Percentiles rank a stretch among this genome's conserved stretches.
Evolutionary conservation across 345 rosid genomes (phyloP).

Genomic region (Hibiscus tridactylites): DNA sequence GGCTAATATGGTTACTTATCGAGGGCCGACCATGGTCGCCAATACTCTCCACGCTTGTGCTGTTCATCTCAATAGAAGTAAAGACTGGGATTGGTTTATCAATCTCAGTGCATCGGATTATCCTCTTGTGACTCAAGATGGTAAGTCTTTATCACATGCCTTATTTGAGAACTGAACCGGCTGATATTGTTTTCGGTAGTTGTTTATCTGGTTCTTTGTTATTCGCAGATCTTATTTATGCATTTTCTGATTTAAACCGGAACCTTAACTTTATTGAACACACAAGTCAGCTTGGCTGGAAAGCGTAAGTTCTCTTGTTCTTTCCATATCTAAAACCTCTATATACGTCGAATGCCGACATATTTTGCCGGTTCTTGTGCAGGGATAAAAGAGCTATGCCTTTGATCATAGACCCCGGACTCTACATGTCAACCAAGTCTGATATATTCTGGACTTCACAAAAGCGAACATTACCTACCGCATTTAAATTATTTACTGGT

Average conservation of each 20-base stretch:
- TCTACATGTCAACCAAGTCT: conserved; percentile 56
- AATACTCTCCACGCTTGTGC: conserved; percentile 99
- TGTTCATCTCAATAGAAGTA: conserved; percentile 67
- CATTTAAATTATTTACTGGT: conserved; percentile 93
- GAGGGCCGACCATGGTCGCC: conserved; percentile 98
- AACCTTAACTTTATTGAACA: conserved; percentile 91
- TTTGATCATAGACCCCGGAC: conserved; percentile 92
- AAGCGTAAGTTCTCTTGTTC: conserved; percentile 52
- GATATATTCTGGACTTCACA: conserved; percentile 78
- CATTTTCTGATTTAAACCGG: conserved; percentile 63
- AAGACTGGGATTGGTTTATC: conserved; percentile 99
- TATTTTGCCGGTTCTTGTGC: conserved; percentile 17
- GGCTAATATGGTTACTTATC: conserved; percentile 96
- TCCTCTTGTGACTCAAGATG: conserved; percentile 98
- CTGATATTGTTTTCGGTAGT: neutral
- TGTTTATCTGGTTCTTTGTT: conserved; percentile 9
- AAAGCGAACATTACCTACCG: conserved; percentile 71
- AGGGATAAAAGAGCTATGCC: conserved; percentile 98
- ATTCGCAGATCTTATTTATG: conserved; percentile 70
- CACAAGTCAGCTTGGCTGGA: conserved; percentile 90
- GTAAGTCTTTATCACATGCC: conserved; percentile 29
- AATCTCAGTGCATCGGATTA: conserved; percentile 99
- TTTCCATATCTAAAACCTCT: neutral
- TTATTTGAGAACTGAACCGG: neutral
- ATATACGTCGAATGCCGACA: neutral